These are phyloP conservation scores for Xylaria scruposa DNA, from an alignment of 495 filamentous ascomycete genomes.

Conservation along the genomic window DNA sequence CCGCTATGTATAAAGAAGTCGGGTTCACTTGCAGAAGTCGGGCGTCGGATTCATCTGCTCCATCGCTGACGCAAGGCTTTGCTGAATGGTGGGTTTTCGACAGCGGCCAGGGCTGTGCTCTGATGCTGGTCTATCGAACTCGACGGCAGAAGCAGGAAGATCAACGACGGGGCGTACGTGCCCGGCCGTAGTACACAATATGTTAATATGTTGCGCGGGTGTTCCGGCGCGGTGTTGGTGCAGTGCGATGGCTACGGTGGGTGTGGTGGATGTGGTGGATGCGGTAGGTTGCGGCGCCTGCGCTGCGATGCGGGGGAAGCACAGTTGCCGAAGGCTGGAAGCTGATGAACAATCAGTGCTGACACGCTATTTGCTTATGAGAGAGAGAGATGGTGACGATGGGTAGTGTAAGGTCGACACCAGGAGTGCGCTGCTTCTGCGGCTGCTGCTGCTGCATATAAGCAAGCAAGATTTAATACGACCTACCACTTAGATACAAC, in stretches of 20 bases:
- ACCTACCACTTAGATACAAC: background rate
- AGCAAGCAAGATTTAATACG: background rate
- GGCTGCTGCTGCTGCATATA: background rate
- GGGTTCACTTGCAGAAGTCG: conserved; percentile 23
- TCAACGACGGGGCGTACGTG: conserved; percentile 1
- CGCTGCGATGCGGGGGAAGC: conserved; percentile 15
- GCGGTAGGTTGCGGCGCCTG: conserved; percentile 12
- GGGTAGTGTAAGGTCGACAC: background rate
- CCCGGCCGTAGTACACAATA: conserved; percentile 11
- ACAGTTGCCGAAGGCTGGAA: conserved; percentile 9
- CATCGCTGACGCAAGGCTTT: conserved; percentile 11
- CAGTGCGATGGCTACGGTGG: conserved; percentile 9
- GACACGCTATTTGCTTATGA: conserved; percentile 17
- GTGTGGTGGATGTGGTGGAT: background rate
- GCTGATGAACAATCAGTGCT: background rate
- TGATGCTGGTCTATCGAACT: background rate
- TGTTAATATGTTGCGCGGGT: conserved; percentile 10
- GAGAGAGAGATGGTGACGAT: conserved; percentile 9
- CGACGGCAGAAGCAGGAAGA: background rate
- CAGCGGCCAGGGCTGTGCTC: background rate
- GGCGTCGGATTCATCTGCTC: conserved; percentile 22
- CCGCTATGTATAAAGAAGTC: background rate
- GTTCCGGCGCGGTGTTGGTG: conserved; percentile 5
- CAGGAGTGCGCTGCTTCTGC: background rate
- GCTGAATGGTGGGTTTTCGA: background rate